Conservation (phyloP, 2,329 filamentous ascomycete genomes). For the Harringtonia aguacate region DNA sequence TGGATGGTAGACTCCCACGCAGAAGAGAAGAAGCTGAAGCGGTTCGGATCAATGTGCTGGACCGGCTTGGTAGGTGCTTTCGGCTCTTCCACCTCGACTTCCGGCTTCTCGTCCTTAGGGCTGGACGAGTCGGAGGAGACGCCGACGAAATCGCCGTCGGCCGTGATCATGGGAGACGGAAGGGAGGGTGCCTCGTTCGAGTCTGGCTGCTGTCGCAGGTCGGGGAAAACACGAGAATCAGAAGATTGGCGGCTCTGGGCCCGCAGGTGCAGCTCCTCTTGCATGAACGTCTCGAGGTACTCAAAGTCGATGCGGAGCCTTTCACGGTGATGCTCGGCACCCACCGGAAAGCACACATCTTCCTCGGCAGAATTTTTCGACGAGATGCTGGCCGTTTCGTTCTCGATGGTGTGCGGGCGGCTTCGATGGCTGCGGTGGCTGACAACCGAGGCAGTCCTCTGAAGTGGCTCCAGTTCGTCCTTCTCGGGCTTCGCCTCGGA, state of each 20-base stretch:
- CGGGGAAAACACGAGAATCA: slow-evolving; percentile 45
- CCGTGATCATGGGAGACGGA: slow-evolving; percentile 33
- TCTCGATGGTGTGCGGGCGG: slow-evolving; percentile 41
- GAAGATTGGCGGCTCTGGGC: slow-evolving; percentile 39
- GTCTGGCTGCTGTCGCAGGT: slow-evolving; percentile 38
- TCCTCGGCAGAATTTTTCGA: slow-evolving; percentile 67
- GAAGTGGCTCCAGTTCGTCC: slow-evolving; percentile 40
- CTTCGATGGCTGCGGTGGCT: slow-evolving; percentile 45
- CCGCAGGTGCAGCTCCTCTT: slow-evolving; percentile 41
- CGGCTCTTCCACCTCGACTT: slow-evolving; percentile 23
- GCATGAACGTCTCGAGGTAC: slow-evolving; percentile 84
- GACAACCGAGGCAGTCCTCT: slow-evolving; percentile 59
- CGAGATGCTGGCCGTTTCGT: slow-evolving; percentile 50
- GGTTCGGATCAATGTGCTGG: slow-evolving; percentile 53
- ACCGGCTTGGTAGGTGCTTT: slow-evolving; percentile 13
- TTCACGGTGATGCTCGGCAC: slow-evolving; percentile 54
- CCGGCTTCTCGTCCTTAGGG: slow-evolving; percentile 35
- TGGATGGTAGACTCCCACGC: slow-evolving; percentile 90
- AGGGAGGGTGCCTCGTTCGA: slow-evolving; percentile 15
- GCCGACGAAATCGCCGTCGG: slow-evolving; percentile 48
- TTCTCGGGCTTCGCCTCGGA: slow-evolving; percentile 31
- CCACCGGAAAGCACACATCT: slow-evolving; percentile 81
- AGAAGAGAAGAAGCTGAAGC: slow-evolving; percentile 96
- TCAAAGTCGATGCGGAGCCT: slow-evolving; percentile 86
- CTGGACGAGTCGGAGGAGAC: slow-evolving; percentile 33